Base-by-base conservation (phyloP, 192 early-diverging fungal genomes). In the Backusella tuberculispora region DNA sequence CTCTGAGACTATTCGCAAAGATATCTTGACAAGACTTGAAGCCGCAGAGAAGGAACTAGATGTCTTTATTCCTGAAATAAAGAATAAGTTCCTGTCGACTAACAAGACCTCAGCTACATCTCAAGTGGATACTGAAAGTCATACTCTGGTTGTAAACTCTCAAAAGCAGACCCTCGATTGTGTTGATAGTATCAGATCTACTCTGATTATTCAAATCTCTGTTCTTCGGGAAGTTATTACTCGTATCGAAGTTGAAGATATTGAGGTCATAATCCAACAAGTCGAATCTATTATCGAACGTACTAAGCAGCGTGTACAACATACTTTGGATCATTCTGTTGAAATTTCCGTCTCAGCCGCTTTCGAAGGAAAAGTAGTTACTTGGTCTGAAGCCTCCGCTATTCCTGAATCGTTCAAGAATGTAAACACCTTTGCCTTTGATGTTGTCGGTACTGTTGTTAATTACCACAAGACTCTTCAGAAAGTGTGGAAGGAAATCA, bases 381-480 rank as follows among this genome's bases (percentile, higher is more conserved):
- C 76, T n/a, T 78, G 76, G 76, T 64, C 72, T 26, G 76, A 78
- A 66, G 67, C 76, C 6, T 26, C 76, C 19, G 45, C 72, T 19
- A 24, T 78, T 3, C 76, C 76, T 50, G 65, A 24, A 43, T 38
- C 76, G 4, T 78, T 78, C 66, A 48, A 64, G n/a, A 60, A 46
- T 56, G 76, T 73, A 34, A 45, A 47, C 9, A 41, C 45, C 0
- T 38, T 78, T 56, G 71, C 71, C 6, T 73, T 78, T 73, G 76
- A 78, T 71, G n/a, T 78, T 1, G 44, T 73, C 24, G 76, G 63
- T 24, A 78, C 76, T 4, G 60, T 78, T 19, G 70, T 73, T n/a
- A 65, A 78, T 56, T 73, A 73, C 17, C 69, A 37, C n/a, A 65
- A 64, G 21, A 47, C 65, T 3, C 46, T 78, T 21, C 50, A 34